These are phyloP conservation scores for Exobasidium rhododendri DNA, from an alignment of 1,284 basidiomycete species.

Conservation along the genomic window DNA sequence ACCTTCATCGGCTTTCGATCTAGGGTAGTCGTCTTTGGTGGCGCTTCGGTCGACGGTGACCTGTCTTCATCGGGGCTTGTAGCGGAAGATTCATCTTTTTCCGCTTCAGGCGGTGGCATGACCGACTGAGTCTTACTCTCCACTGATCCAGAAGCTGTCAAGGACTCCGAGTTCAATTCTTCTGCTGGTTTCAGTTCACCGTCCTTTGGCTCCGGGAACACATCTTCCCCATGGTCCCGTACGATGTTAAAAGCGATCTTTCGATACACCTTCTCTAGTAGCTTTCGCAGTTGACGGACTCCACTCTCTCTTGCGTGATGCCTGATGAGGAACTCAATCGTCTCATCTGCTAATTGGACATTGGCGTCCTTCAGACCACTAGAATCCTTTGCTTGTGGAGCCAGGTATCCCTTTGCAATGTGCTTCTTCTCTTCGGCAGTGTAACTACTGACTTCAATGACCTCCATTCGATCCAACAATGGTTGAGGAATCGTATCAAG, in stretches of 20 bases:
- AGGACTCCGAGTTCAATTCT: neutral
- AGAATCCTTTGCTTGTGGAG: conserved; percentile 88
- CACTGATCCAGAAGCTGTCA: conserved; percentile 19
- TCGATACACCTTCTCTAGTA: conserved; percentile 78
- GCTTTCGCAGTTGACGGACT: conserved; percentile 51
- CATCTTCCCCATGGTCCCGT: conserved; percentile 81
- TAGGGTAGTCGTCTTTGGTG: conserved; percentile 66
- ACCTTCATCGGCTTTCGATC: conserved; percentile 77
- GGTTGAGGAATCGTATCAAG: conserved; percentile 96
- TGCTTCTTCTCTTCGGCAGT: conserved; percentile 93
- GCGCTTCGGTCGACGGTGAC: conserved; percentile 30
- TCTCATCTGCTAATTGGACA: conserved; percentile 54
- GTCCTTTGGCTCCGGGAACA: conserved; percentile 67
- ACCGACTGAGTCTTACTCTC: neutral
- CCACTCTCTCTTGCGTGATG: conserved; percentile 97
- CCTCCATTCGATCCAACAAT: conserved; percentile 83
- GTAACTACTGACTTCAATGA: conserved; percentile 81
- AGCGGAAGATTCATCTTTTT: conserved; percentile 17
- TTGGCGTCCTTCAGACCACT: conserved; percentile 66
- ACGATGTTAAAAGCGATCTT: conserved; percentile 94
- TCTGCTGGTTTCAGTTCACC: conserved; percentile 53
- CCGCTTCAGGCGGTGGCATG: conserved; percentile 4
- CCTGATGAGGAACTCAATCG: conserved; percentile 86
- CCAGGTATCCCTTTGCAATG: conserved; percentile 87
- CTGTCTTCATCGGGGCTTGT: conserved; percentile 53